Evolutionary conservation across 2,329 filamentous ascomycete species (phyloP).

Genomic region (Paraphoma sp.): DNA sequence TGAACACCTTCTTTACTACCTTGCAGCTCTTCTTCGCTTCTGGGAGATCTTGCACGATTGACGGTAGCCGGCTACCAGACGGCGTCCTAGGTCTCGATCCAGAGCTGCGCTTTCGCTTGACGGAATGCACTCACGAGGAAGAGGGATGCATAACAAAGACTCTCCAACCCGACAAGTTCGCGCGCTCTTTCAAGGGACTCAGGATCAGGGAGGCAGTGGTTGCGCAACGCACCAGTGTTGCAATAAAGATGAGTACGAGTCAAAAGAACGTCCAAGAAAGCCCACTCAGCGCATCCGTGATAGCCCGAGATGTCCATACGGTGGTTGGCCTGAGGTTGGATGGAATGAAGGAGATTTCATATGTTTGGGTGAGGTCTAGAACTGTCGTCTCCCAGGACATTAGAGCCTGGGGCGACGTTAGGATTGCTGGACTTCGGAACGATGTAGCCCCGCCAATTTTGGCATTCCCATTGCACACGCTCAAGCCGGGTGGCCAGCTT

Average conservation of each 20-base stretch:
- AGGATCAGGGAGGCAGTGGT: slow-evolving; percentile 26
- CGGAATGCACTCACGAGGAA: slow-evolving; percentile 36
- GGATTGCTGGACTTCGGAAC: slow-evolving; percentile 23
- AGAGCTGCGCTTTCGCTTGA: slow-evolving; percentile 33
- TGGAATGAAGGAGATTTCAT: slow-evolving; percentile 33
- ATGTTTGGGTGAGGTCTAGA: slow-evolving; percentile 24
- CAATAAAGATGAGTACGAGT: slow-evolving; percentile 9
- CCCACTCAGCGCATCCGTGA: background rate
- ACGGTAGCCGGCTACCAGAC: slow-evolving; percentile 17
- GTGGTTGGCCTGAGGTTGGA: slow-evolving; percentile 34
- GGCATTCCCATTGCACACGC: slow-evolving; percentile 9
- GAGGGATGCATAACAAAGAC: slow-evolving; percentile 23
- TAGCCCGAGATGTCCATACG: slow-evolving; percentile 24
- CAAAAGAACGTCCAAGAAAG: background rate
- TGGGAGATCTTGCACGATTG: slow-evolving; percentile 33
- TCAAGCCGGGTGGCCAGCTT: slow-evolving; percentile 16
- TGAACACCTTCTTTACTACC: slow-evolving; percentile 39
- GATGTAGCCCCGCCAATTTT: slow-evolving; percentile 28
- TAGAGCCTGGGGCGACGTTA: slow-evolving; percentile 28
- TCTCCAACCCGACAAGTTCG: slow-evolving; percentile 21
- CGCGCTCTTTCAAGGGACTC: slow-evolving; percentile 13
- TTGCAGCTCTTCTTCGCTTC: slow-evolving; percentile 41
- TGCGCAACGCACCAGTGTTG: slow-evolving; percentile 29
- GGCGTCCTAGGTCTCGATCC: slow-evolving; percentile 31
- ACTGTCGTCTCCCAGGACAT: background rate